Conservation (phyloP, 805 yeast species). For the Candida caryicola region DNA sequence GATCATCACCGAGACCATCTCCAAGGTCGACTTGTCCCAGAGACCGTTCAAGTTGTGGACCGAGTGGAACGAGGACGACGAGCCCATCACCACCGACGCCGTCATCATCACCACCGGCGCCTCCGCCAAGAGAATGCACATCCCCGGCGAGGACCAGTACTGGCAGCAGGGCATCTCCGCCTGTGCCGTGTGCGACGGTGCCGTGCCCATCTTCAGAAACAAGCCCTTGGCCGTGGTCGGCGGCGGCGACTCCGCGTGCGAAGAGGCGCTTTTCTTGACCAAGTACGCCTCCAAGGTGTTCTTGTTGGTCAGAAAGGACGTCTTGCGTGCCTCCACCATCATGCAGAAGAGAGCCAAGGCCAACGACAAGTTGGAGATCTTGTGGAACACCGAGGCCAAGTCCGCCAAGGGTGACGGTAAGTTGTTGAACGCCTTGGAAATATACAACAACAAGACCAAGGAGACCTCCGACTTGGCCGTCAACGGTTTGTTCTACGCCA, state of each 20-base stretch:
- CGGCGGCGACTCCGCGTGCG: conserved; percentile 99
- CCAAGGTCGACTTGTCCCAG: conserved; percentile 83
- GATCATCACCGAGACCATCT: conserved; percentile 89
- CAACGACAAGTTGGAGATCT: conserved; percentile 86
- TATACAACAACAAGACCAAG: conserved; percentile 71
- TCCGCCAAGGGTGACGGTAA: conserved; percentile 96
- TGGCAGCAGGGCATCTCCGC: conserved; percentile 99
- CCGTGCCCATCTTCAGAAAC: conserved; percentile 97
- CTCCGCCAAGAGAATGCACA: conserved; percentile 86
- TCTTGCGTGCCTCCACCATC: conserved; percentile 89
- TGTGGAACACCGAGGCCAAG: conserved; percentile 78
- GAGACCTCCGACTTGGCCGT: conserved; percentile 69
- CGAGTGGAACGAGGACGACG: conserved; percentile 89
- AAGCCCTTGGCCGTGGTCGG: conserved; percentile 97
- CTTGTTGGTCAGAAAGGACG: conserved; percentile 90
- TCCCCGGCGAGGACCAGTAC: conserved; percentile 96
- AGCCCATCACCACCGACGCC: conserved; percentile 90
- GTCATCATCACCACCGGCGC: conserved; percentile 97
- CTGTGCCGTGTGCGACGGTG: conserved; percentile 99
- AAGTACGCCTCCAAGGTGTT: conserved; percentile 96
- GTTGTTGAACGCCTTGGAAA: conserved; percentile 59
- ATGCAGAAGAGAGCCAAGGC: conserved; percentile 91
- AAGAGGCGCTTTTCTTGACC: conserved; percentile 95
- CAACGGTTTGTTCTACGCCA: conserved; percentile 94
- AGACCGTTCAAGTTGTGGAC: conserved; percentile 97